Evolutionary conservation across 202 grass and related monocot genomes (phyloP), one percentile per base, ranked within the genome.

Genomic region (Setaria viridis): DNA sequence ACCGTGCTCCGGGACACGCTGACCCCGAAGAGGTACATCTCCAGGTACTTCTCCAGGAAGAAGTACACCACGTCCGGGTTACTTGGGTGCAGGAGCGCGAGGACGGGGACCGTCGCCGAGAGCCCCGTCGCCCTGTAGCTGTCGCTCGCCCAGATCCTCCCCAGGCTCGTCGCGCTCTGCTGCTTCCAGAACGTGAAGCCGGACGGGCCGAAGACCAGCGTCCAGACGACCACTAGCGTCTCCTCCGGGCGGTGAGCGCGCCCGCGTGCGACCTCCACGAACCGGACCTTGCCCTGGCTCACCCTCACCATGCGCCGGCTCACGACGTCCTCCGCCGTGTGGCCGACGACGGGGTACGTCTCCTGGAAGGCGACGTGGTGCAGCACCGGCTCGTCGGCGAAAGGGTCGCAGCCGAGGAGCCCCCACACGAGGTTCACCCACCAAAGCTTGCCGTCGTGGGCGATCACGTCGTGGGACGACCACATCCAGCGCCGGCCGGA

Each of bases 361-460:
- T 29, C 30, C 20, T 72, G 82, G 46, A 84, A 14, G 8, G 34
- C 4, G 19, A 51, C 20, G 70, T 54, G 35, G 33, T n/a, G 58
- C 37, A 85, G 63, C 73, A 2, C 16, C 4, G 63, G 35, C 8
- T 56, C 12, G 9, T 69, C 9, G 15, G 39, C 62, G 82, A 85
- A 85, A 0, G 73, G 82, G 25, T 85, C 73, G 49, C 73, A 85
- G 35, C 16, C 51, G 25, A 77, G 62, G 10, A 85, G 62, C 0
- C 73, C 82, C 82, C 59, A 58, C 73, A 21, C 15, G 73, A 77
- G 73, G 50, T 77, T 68, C 37, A 85, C 82, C 82, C 82, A 85
- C 82, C 82, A 85, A 50, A 85, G 73, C 62, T 77, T 85, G 9
- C 72, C 48, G 16, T 77, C 82, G 48, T 67, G 49, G 10, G 62